A percentile compares a stretch with the other conserved stretches of the same genome.
These are phyloP conservation scores for Harringtonia aguacate DNA, from an alignment of 2,329 filamentous ascomycete genomes.

Conservation along the genomic window DNA sequence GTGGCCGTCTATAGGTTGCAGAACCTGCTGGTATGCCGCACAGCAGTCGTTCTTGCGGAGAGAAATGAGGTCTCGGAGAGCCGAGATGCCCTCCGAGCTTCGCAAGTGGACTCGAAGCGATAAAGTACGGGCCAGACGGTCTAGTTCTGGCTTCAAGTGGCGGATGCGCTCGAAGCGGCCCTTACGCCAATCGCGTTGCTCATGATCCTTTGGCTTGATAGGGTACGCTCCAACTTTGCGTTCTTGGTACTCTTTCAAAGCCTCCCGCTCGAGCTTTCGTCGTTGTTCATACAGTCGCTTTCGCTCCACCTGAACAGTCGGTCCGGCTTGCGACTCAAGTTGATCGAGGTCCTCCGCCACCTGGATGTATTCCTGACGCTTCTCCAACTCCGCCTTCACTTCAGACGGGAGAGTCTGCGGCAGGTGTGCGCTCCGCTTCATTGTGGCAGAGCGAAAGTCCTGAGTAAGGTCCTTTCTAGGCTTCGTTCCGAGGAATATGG, in stretches of 20 bases:
- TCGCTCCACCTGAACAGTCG: background rate
- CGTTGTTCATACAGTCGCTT: constrained; percentile 1
- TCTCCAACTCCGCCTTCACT: background rate
- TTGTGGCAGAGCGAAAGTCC: constrained; percentile 1
- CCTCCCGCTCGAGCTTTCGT: background rate
- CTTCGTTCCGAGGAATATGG: constrained; percentile 1
- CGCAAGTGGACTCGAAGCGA: background rate
- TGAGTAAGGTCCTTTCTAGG: background rate
- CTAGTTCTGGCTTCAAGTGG: background rate
- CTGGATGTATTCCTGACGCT: background rate
- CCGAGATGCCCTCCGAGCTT: background rate
- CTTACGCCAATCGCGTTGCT: constrained; percentile 1
- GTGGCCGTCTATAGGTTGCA: background rate
- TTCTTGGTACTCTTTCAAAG: constrained; percentile 2
- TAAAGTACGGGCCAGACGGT: background rate
- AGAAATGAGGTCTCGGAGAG: constrained; percentile 1
- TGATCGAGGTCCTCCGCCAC: background rate
- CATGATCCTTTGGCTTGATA: background rate
- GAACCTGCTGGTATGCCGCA: background rate
- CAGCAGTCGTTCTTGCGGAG: constrained; percentile 1
- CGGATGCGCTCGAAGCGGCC: background rate
- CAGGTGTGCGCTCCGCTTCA: background rate
- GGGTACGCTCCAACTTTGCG: background rate
- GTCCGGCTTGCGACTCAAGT: background rate
- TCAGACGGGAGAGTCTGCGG: background rate